Conservation (phyloP, 305 asterid species). For the Fraxinus latifolia region DNA sequence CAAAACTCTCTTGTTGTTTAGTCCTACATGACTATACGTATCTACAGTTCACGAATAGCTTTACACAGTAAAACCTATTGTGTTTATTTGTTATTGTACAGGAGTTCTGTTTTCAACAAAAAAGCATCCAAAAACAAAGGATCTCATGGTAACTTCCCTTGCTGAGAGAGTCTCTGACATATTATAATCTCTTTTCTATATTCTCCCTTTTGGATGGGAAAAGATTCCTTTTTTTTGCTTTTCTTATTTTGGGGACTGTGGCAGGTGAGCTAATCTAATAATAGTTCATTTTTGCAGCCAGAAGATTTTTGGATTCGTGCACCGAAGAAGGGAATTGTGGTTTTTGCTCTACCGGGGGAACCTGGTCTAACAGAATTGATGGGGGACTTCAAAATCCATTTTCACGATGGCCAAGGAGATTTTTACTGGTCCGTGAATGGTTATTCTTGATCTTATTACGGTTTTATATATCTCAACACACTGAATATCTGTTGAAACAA, state of each 20-base stretch:
- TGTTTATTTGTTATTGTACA: constrained; percentile 32
- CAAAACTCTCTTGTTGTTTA: neutral
- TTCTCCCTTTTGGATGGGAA: neutral
- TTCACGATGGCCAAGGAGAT: constrained; percentile 97
- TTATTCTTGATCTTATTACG: neutral
- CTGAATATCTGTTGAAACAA: neutral
- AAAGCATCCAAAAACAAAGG: constrained; percentile 88
- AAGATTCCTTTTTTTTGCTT: neutral
- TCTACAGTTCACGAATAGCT: constrained; percentile 17
- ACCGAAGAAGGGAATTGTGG: constrained; percentile 73
- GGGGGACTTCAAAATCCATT: constrained; percentile 91
- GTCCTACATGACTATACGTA: neutral
- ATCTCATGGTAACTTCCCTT: constrained; percentile 71
- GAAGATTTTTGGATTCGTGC: constrained; percentile 96
- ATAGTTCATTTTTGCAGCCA: constrained; percentile 52
- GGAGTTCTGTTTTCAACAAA: constrained; percentile 82
- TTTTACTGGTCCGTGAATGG: constrained; percentile 68
- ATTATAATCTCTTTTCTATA: neutral
- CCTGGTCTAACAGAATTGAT: constrained; percentile 85
- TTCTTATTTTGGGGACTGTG: neutral
- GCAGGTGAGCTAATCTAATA: constrained; percentile 1
- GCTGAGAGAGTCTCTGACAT: constrained; percentile 10
- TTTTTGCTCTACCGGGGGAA: constrained; percentile 94
- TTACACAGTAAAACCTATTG: constrained; percentile 25
- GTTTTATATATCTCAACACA: neutral